Evolutionary conservation across 2,329 filamentous ascomycete species (phyloP).

Genomic region (Trichoderma afroharzianum): DNA sequence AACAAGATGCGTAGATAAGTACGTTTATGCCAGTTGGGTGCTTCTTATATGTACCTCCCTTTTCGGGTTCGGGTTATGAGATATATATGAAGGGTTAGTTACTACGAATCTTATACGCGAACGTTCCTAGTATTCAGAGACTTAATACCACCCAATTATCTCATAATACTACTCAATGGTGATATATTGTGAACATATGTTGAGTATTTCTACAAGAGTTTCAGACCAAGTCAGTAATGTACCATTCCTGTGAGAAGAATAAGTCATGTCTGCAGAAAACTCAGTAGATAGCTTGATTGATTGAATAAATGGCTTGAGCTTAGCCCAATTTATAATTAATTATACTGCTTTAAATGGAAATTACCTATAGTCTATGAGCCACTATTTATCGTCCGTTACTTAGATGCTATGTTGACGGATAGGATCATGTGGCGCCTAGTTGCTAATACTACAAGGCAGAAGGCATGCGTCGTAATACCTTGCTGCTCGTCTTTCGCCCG

Average conservation of each 20-base stretch:
- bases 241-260: neutral
- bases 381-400: neutral
- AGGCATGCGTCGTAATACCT: neutral
- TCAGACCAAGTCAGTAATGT: neutral
- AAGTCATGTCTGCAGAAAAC: neutral
- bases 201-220: neutral
- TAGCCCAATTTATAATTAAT: neutral
- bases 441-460: neutral
- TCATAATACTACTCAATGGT: neutral
- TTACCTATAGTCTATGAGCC: neutral
- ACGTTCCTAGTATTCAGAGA: neutral
- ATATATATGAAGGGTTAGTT: neutral
- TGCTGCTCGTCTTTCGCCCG: neutral
- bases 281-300: neutral
- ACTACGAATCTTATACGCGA: neutral
- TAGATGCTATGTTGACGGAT: neutral
- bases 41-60: neutral
- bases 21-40: neutral
- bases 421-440: neutral
- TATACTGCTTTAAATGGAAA: neutral
- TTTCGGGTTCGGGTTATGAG: neutral
- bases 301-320: neutral
- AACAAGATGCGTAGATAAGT: neutral
- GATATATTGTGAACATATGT: neutral
- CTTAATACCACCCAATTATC: neutral